These are phyloP conservation scores for Lodderomyces oxycetoniae DNA, from an alignment of 1,139 yeast species.

Conservation along the genomic window DNA sequence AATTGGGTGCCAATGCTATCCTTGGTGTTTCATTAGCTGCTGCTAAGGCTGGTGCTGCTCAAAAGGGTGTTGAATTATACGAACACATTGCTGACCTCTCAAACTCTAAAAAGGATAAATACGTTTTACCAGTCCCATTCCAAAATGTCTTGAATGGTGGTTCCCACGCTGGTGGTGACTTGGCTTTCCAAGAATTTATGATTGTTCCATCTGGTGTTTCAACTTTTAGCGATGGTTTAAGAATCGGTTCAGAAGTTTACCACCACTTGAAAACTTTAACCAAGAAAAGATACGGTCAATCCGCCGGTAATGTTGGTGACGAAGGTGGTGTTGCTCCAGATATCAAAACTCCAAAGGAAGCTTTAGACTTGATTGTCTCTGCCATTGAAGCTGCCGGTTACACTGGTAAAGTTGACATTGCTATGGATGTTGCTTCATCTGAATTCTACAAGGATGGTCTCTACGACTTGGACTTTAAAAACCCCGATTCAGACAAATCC, in stretches of 20 bases:
- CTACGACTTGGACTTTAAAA: conserved; percentile 97
- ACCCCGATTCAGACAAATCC: conserved; percentile 81
- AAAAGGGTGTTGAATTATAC: conserved; percentile 81
- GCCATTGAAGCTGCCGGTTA: conserved; percentile 91
- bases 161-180: conserved; percentile 98
- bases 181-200: conserved; percentile 98
- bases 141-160: conserved; percentile 98
- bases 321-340: conserved; percentile 99
- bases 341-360: conserved; percentile 88
- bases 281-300: conserved; percentile 89
- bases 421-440: conserved; percentile 92
- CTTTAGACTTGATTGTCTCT: conserved; percentile 81
- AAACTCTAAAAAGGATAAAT: conserved; percentile 53
- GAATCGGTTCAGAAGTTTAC: conserved; percentile 96
- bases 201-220: conserved; percentile 89
- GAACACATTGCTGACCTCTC: conserved; percentile 75
- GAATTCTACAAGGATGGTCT: conserved; percentile 94
- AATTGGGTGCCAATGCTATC: conserved; percentile 94
- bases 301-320: conserved; percentile 99
- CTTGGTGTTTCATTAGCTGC: conserved; percentile 92
- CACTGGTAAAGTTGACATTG: conserved; percentile 85
- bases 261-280: conserved; percentile 87
- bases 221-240: conserved; percentile 85
- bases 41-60: conserved; percentile 94
- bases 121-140: conserved; percentile 91